Evolutionary conservation across 106 monocot genomes (phyloP).

Genomic region (Cymbidium sinense): DNA sequence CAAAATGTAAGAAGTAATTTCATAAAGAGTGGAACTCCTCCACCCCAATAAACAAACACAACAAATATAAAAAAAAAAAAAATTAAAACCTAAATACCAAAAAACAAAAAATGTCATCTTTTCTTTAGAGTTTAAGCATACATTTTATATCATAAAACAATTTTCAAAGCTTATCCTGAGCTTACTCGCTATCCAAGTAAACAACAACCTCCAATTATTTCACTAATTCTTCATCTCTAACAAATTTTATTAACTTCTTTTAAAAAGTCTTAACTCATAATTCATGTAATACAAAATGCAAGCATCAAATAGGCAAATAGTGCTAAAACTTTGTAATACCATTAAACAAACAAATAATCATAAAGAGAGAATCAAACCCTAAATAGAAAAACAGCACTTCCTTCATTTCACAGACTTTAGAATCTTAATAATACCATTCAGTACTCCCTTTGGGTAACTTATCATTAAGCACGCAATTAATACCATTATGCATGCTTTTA

Average conservation of each 20-base stretch:
- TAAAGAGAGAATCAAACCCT: constrained; percentile 8
- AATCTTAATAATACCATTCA: background rate
- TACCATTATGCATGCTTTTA: background rate
- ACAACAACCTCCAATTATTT: background rate
- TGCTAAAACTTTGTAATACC: background rate
- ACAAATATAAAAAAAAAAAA: background rate
- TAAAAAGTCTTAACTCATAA: background rate
- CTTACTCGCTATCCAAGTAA: background rate
- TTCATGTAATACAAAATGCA: background rate
- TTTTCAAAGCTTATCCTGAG: background rate
- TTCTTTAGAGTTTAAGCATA: background rate
- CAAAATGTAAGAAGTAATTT: background rate
- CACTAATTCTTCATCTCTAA: background rate
- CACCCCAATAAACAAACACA: background rate
- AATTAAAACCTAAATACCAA: background rate
- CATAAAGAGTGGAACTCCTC: background rate
- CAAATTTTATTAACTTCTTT: background rate
- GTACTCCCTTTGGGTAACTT: background rate
- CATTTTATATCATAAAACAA: background rate
- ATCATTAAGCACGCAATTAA: background rate
- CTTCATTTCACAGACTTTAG: background rate
- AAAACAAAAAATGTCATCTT: background rate
- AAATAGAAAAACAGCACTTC: background rate
- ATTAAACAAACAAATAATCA: background rate
- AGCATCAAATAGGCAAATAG: background rate